Conservation (phyloP, 306 rosid genomes). For the Fagus crenata region DNA sequence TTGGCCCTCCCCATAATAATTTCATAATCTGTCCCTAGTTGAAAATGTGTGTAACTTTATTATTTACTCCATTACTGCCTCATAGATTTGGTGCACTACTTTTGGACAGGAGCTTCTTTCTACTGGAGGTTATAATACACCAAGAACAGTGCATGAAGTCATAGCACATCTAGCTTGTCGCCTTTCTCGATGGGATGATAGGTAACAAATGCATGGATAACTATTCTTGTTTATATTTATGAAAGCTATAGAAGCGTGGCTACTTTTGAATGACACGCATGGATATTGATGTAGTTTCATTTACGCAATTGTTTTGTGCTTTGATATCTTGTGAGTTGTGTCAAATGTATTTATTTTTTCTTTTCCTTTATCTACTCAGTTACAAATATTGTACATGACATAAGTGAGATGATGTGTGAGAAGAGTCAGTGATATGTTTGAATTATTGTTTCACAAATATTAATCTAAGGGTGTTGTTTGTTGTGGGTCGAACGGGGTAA, state of each 20-base stretch:
- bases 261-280: slow-evolving; percentile 12
- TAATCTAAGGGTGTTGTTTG: background rate
- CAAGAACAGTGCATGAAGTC: slow-evolving; percentile 90
- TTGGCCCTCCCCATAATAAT: background rate
- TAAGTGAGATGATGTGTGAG: background rate
- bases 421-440: background rate
- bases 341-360: background rate
- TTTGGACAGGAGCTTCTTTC: slow-evolving; percentile 77
- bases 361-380: background rate
- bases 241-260: slow-evolving; percentile 1
- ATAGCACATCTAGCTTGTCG: slow-evolving; percentile 76
- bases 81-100: slow-evolving; percentile 15
- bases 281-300: background rate
- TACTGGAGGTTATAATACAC: slow-evolving; percentile 72
- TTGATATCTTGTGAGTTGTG: background rate
- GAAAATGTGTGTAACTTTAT: background rate
- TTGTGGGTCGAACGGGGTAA: background rate
- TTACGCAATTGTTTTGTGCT: background rate
- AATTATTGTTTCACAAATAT: background rate
- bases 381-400: background rate
- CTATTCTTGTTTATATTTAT: slow-evolving; percentile 12
- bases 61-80: slow-evolving; percentile 12
- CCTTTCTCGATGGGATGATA: slow-evolving; percentile 96
- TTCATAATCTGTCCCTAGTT: background rate
- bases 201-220: slow-evolving; percentile 45